Percentiles rank a stretch among this genome's conserved stretches.
phyloP scores from a whole-genome alignment of 345 rosid species.

The Salix koriyanagi region DNA sequence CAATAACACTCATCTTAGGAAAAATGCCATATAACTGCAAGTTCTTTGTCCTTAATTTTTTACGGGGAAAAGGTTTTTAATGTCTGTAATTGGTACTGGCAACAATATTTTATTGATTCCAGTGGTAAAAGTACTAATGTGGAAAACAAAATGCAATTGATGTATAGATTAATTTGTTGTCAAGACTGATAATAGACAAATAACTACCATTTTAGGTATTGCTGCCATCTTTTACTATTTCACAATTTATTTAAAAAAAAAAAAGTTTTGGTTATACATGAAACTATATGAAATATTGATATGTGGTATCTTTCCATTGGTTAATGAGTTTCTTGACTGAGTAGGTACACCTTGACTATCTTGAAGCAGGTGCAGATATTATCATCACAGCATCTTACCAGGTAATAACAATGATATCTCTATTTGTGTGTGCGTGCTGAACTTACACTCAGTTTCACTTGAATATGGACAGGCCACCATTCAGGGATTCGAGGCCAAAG shows the following conservation, averaged over 20 bases:
- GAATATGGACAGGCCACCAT: constrained; percentile 56
- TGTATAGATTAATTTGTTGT: neutral
- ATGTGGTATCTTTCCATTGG: neutral
- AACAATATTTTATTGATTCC: neutral
- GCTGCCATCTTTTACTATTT: neutral
- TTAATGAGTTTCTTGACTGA: constrained; percentile 18
- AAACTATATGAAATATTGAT: constrained; percentile 3
- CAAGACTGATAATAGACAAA: neutral
- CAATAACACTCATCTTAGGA: neutral
- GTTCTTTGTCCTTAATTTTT: neutral
- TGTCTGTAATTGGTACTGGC: neutral
- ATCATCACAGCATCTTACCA: constrained; percentile 68
- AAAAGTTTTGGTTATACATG: neutral
- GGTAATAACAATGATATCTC: constrained; percentile 29
- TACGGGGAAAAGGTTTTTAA: neutral
- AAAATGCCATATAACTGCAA: neutral
- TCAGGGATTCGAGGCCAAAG: constrained; percentile 75
- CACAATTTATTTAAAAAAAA: neutral
- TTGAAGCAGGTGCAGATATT: constrained; percentile 87
- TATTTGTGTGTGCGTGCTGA: neutral
- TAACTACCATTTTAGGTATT: neutral
- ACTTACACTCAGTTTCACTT: constrained; percentile 10
- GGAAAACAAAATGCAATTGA: neutral
- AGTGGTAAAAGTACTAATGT: neutral
- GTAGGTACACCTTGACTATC: constrained; percentile 79